Evolutionary conservation across 2,329 filamentous ascomycete genomes (phyloP), one percentile per base, ranked within the genome.

Genomic region (Aspergillus unguis): DNA sequence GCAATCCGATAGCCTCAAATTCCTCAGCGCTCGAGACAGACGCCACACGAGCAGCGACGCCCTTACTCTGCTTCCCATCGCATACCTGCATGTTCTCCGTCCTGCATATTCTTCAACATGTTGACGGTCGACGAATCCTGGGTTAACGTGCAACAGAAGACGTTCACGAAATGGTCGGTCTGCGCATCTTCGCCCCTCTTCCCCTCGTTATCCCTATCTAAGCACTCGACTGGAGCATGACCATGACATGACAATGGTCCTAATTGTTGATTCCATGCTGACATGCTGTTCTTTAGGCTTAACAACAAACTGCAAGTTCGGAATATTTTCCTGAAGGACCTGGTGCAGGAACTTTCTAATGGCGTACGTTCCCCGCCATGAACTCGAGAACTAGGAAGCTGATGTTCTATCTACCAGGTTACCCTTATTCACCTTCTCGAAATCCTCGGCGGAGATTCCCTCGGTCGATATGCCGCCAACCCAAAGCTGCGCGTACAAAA

Each of bases 401-500:
- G 17, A 17, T 17, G 17, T 17, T 17, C 36, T 25, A 23, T 26
- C 10, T 5, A 26, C 10, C 65, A 95, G 90, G 88, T 96, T 61
- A 85, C 95, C 63, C 86, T 99, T 61, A 95, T 99, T 68, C 94
- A 99, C 75, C 85, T 99, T 45, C 88, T 99, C 66, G 94, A 99
- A 78, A 94, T 94, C 70, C 86, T 99, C 48, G 95, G 92, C 57
- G 86, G 86, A 69, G 94, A 97, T 74, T 95, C 92, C 6, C 86
- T 99, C 55, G 94, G 94, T 60, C 89, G 92, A 71, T 99, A 99
- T 82, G 94, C 94, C 58, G 89, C 92, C 49, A 95, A 92, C 66
- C 94, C 94, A 36, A 96, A 96, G 76, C 81, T 99, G 62, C 90
- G 94, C 53, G 94, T 99, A 48, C 94, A 99, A 76, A 86, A 85